phyloP scores from a whole-genome alignment of 768 basidiomycete species.

The Boletus insuetus region DNA sequence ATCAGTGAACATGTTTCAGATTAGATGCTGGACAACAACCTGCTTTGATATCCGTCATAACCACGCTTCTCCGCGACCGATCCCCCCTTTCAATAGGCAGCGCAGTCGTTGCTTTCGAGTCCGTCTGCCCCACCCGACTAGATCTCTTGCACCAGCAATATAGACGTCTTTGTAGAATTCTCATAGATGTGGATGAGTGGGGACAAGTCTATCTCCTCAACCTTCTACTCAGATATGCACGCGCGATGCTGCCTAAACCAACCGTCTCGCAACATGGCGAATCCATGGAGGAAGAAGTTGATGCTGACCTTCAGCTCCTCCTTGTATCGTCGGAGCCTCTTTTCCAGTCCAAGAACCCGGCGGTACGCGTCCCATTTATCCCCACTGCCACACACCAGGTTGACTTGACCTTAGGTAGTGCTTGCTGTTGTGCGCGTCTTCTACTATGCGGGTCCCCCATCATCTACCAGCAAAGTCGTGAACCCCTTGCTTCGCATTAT shows the following conservation, averaged over 20 bases:
- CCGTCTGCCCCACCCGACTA: conserved; percentile 81
- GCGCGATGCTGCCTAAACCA: conserved; percentile 78
- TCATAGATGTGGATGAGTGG: conserved; percentile 96
- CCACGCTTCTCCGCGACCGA: conserved; percentile 62
- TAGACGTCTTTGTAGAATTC: conserved; percentile 74
- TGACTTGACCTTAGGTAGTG: conserved; percentile 56
- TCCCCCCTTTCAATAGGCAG: conserved; percentile 88
- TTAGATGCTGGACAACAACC: conserved; percentile 72
- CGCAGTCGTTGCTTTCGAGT: conserved; percentile 80
- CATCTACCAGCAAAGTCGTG: conserved; percentile 54
- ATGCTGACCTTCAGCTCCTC: conserved; percentile 75
- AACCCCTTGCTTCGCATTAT: conserved; percentile 75
- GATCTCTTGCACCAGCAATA: conserved; percentile 90
- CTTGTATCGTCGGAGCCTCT: conserved; percentile 71
- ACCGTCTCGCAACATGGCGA: conserved; percentile 31
- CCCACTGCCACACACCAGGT: background rate
- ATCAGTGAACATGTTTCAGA: conserved; percentile 39
- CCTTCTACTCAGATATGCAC: conserved; percentile 76
- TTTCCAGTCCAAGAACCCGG: conserved; percentile 84
- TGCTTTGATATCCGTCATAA: conserved; percentile 66
- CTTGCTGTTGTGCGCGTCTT: conserved; percentile 70
- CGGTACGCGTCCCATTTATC: conserved; percentile 47
- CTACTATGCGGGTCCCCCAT: conserved; percentile 68
- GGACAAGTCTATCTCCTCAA: conserved; percentile 81
- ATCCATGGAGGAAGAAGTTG: conserved; percentile 57